Evolutionary conservation across 1,284 basidiomycete species (phyloP), one percentile per base, ranked within the genome.

Genomic region (Prillingera fragicola): DNA sequence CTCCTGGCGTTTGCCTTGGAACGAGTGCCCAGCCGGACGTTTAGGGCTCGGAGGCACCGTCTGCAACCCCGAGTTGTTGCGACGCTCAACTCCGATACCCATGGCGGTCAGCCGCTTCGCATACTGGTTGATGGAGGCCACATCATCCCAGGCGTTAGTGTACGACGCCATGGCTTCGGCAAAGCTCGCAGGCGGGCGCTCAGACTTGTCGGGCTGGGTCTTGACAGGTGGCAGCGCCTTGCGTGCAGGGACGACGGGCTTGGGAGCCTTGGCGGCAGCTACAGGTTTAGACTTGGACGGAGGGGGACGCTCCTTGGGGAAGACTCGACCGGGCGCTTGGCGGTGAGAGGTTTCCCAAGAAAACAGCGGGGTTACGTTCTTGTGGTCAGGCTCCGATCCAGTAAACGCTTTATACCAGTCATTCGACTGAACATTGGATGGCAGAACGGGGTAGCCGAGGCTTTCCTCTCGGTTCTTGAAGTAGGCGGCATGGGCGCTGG

Each of bases 111-210:
- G 73, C 43, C 76, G 77, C 8, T 78, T 76, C 1, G 84, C 83
- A 65, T 90, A 88, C 47, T 76, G 78, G 51, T 83, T 80, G 44
- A 89, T 89, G 47, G 80, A 82, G 3, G 85, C 82, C 21, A 85
- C 79, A 29, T 68, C 73, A 59, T 94, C 90, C 86, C 87, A 89
- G 2, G 83, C 85, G 69, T 94, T 88, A 8, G 75, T 73, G 67
- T 83, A 87, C 5, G 75, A 74, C 33, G 85, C 72, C 41, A 79
- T 75, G 6, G 67, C 55, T 33, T 69, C 73, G 63, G 26, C 80
- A 79, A 62, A 55, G 10, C 50, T 55, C 8, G 48, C 54, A 5
- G 47, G 56, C 31, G 45, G 51, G 43, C 12, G 48, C 40, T 26
- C 49, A 52, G 24, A 43, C 37, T 31, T 49, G 32, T 15, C 28